Percentiles rank a stretch among this genome's conserved stretches.
Conservation (phyloP, 805 yeast species). For the Metschnikowia picachoensis region DNA sequence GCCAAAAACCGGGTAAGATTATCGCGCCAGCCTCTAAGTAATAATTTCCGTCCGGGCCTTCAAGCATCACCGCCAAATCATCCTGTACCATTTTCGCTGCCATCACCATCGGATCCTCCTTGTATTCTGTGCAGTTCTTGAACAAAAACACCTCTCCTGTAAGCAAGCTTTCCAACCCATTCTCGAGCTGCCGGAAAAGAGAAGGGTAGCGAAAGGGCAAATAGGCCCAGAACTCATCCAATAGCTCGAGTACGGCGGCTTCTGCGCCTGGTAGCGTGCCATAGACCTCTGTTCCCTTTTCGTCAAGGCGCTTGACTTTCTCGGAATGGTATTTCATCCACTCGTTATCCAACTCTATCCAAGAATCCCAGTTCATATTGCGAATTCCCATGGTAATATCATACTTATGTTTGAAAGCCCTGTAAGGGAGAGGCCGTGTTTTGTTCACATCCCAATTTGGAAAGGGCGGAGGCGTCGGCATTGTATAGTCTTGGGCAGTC, state of each 20-base stretch:
- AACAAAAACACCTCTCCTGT: constrained; percentile 51
- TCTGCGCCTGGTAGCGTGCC: constrained; percentile 50
- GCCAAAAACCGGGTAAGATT: constrained; percentile 67
- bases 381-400: constrained; percentile 68
- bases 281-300: constrained; percentile 44
- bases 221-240: constrained; percentile 49
- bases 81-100: constrained; percentile 60
- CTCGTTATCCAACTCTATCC: constrained; percentile 69
- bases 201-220: constrained; percentile 58
- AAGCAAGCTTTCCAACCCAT: constrained; percentile 47
- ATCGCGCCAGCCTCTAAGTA: constrained; percentile 58
- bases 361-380: constrained; percentile 53
- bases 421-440: constrained; percentile 57
- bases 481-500: constrained; percentile 48
- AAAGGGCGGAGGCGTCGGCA: constrained; percentile 48
- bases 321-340: constrained; percentile 54
- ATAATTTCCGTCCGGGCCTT: constrained; percentile 54
- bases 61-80: constrained; percentile 65
- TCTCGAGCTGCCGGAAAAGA: constrained; percentile 42
- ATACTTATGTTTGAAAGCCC: constrained; percentile 65
- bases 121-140: constrained; percentile 12
- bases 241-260: constrained; percentile 52
- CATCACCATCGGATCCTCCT: constrained; percentile 55
- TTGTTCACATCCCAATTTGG: constrained; percentile 46
- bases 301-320: constrained; percentile 47